Conservation (phyloP, 306 rosid genomes). For the Cucumis hystrix region DNA sequence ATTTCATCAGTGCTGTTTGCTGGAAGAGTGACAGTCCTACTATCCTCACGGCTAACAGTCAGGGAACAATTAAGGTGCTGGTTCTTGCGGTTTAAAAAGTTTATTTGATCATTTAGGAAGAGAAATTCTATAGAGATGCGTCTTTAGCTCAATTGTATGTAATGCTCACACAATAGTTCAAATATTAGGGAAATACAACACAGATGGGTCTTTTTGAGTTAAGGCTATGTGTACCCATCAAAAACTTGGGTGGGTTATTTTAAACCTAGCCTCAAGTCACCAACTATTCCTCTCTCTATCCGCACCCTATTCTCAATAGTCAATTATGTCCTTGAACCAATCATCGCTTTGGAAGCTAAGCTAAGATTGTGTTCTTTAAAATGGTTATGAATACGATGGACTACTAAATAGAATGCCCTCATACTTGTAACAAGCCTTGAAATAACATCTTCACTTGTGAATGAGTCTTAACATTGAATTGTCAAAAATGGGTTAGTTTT, state of each 20-base stretch:
- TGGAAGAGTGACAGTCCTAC: constrained; percentile 97
- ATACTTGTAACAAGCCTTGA: not conserved
- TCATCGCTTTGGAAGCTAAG: not conserved
- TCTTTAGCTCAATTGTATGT: not conserved
- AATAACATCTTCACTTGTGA: not conserved
- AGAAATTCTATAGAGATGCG: not conserved
- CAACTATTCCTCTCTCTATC: not conserved
- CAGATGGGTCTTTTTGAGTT: not conserved
- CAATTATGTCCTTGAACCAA: not conserved
- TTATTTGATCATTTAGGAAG: not conserved
- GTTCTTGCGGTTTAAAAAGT: constrained; percentile 65
- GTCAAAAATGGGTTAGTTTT: not conserved
- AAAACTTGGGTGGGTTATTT: not conserved
- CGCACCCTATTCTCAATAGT: not conserved
- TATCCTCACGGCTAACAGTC: constrained; percentile 90
- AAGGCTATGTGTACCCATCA: constrained; percentile 2
- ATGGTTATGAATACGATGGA: not conserved
- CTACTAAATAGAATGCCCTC: not conserved
- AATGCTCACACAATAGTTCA: not conserved
- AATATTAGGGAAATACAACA: not conserved
- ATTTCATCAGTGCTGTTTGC: constrained; percentile 94
- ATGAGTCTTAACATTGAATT: not conserved
- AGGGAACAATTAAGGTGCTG: constrained; percentile 88
- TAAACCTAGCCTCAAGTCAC: not conserved
- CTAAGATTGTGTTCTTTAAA: not conserved